These are phyloP conservation scores for Blastomyces parvus DNA, from an alignment of 2,329 filamentous ascomycete species.

Conservation along the genomic window DNA sequence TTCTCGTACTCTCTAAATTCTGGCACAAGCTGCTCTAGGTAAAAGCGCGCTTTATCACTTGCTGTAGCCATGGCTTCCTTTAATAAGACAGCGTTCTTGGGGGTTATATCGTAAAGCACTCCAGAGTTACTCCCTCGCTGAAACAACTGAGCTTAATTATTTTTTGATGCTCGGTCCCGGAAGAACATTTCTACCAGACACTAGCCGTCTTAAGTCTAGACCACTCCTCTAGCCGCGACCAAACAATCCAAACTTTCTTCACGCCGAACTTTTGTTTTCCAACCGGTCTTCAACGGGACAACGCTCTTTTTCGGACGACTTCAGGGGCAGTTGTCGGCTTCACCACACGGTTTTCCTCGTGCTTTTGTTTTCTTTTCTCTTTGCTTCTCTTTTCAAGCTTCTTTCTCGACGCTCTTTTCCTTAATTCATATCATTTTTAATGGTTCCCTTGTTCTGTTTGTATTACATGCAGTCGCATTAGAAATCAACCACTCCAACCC, in stretches of 20 bases:
- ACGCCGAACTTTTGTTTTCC: neutral
- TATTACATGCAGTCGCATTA: constrained; percentile 1
- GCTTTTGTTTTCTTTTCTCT: constrained; percentile 9
- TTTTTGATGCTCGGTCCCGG: neutral
- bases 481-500: neutral
- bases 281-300: neutral
- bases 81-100: neutral
- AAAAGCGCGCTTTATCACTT: constrained; percentile 90
- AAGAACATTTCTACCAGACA: neutral
- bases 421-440: constrained; percentile 18
- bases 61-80: constrained; percentile 59
- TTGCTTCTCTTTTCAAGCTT: constrained; percentile 10
- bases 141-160: neutral
- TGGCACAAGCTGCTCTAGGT: constrained; percentile 81
- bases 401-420: constrained; percentile 14
- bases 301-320: neutral
- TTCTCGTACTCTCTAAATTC: constrained; percentile 87
- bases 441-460: constrained; percentile 14
- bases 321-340: constrained; percentile 4
- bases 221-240: neutral
- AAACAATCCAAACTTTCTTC: neutral
- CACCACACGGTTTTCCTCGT: neutral
- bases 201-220: neutral
- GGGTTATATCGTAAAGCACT: neutral
- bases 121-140: neutral